Base-by-base conservation (phyloP, 805 yeast genomes). In the Citeromyces nyonsensis region DNA sequence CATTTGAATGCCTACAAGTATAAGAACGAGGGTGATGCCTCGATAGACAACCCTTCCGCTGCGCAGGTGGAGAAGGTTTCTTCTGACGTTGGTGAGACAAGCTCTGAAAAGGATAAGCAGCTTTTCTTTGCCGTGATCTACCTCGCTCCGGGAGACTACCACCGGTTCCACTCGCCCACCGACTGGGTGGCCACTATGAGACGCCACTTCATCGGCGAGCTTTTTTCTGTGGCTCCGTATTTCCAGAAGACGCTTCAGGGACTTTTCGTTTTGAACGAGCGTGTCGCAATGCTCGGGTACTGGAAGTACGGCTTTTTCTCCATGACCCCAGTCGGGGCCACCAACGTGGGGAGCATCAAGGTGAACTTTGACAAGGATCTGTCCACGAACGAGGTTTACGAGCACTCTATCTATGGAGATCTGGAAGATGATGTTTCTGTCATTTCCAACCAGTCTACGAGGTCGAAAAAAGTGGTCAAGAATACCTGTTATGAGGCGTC, bases 281-380 rank as follows among this genome's bases (percentile, higher is more conserved):
- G 99, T 44, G 98, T 91, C 3, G 94, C 98, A 0, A 57, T 91
- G 32, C 65, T 91, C 35, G 99, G 99, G 2, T 75, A 83, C 46
- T 91, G 98, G 98, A 82, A 80, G 49, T 69, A 91, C 51, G 99
- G 99, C 0, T 91, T 91, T 45, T 91, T 91, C 59, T 78, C 93
- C 41, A 91, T 91, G 99, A 88, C 95, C 1, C 96, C 99, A 0
- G 98, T 91, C 9, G 99, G 99, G 10, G 99, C 99, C 15, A 91
- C 98, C 3, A 91, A 91, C 56, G 99, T 91, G 22, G 99, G 99
- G 5, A 79, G 94, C 45, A 91, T 91, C 41, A 75, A 79, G 37
- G 66, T 91, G 41, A 84, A 86, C 49, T 91, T 91, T 47, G 99
- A 91, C 55, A 77, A 78, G 56, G 86, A 82, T 46, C 67, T 91